Evolutionary conservation across 2,329 filamentous ascomycete species (phyloP).

Genomic region (Endoconidiophora polonica): DNA sequence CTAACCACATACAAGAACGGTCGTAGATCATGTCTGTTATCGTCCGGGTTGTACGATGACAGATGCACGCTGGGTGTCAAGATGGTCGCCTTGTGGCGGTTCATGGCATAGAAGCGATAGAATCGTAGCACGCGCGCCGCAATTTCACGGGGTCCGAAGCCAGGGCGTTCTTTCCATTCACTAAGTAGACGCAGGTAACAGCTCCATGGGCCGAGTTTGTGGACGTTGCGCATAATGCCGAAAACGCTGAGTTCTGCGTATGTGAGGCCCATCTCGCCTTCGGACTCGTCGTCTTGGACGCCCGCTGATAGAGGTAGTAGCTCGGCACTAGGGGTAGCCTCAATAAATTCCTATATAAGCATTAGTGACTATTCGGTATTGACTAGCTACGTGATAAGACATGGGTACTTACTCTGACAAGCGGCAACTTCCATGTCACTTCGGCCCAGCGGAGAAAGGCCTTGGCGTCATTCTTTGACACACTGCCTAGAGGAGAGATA

Average conservation of each 20-base stretch:
- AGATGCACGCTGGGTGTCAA: slow-evolving; percentile 39
- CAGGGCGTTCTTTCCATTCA: slow-evolving; percentile 21
- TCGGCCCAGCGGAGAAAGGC: slow-evolving; percentile 44
- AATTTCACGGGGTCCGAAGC: slow-evolving; percentile 22
- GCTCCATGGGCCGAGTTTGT: slow-evolving; percentile 26
- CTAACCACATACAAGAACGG: slow-evolving; percentile 25
- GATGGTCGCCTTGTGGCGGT: slow-evolving; percentile 47
- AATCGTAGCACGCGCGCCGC: slow-evolving; percentile 27
- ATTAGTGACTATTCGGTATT: not conserved
- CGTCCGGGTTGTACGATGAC: slow-evolving; percentile 23
- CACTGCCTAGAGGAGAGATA: slow-evolving; percentile 38
- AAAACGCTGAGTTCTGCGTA: slow-evolving; percentile 25
- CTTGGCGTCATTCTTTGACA: slow-evolving; percentile 46
- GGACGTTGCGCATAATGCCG: slow-evolving; percentile 24
- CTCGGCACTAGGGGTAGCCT: slow-evolving; percentile 39
- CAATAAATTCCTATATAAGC: slow-evolving; percentile 33
- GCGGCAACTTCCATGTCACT: slow-evolving; percentile 40
- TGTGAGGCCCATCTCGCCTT: slow-evolving; percentile 27
- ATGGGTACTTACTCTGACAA: slow-evolving; percentile 28
- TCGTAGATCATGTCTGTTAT: slow-evolving; percentile 24
- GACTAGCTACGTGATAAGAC: not conserved
- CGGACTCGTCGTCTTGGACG: slow-evolving; percentile 24
- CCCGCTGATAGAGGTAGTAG: slow-evolving; percentile 26
- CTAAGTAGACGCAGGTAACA: slow-evolving; percentile 23
- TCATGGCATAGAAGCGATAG: slow-evolving; percentile 38